Percentiles rank a stretch among this genome's conserved stretches.
Evolutionary conservation across 176 grass and related monocot genomes (phyloP).

Genomic region (Calamus simplicifolius): DNA sequence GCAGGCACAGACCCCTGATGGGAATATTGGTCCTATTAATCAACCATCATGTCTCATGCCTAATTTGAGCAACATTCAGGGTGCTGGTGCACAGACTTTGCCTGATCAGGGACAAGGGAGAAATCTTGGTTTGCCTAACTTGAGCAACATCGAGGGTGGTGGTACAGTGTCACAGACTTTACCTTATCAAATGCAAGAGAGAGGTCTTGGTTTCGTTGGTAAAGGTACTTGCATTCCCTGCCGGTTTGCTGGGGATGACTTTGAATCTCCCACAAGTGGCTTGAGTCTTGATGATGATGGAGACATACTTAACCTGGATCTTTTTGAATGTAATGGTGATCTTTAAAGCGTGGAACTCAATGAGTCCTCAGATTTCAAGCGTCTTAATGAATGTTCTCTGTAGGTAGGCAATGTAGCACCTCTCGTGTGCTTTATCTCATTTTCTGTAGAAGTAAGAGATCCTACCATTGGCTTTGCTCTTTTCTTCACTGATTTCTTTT

Average conservation of each 20-base stretch:
- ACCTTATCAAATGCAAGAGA: conserved; percentile 51
- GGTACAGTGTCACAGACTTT: conserved; percentile 32
- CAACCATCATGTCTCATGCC: conserved; percentile 21
- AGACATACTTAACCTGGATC: conserved; percentile 52
- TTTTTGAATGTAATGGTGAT: conserved; percentile 62
- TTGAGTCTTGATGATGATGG: conserved; percentile 54
- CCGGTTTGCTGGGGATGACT: conserved; percentile 83
- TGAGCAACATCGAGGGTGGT: conserved; percentile 40
- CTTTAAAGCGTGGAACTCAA: conserved; percentile 30
- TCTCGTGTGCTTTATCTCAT: neutral
- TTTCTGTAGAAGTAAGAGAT: conserved; percentile 5
- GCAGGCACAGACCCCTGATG: neutral
- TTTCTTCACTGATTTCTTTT: too few relatives aligned
- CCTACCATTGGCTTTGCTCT: neutral
- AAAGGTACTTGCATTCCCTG: conserved; percentile 88
- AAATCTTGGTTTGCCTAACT: conserved; percentile 50
- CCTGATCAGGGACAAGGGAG: conserved; percentile 58
- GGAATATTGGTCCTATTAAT: conserved; percentile 22
- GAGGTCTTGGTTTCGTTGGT: conserved; percentile 87
- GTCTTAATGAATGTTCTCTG: conserved; percentile 11
- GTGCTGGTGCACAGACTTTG: conserved; percentile 34
- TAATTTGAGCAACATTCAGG: conserved; percentile 40
- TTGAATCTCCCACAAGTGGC: conserved; percentile 75
- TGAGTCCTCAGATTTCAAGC: neutral
- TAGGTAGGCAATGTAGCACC: conserved; percentile 20